Evolutionary conservation across 768 basidiomycete species (phyloP).

Genomic region (Termitomyces sp.): DNA sequence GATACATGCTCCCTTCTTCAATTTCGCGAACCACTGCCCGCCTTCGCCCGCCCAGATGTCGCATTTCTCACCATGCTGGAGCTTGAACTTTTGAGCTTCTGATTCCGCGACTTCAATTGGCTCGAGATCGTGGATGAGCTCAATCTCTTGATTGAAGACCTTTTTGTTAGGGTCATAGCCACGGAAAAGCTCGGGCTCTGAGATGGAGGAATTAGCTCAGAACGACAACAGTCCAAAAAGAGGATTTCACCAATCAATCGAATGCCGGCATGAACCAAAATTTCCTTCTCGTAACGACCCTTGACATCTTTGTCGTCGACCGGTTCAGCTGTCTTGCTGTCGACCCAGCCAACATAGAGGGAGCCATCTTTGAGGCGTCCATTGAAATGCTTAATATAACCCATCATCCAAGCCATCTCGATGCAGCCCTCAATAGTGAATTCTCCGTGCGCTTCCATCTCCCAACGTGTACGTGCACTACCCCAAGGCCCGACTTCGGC

Average conservation of each 20-base stretch:
- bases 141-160: slow-evolving; percentile 94
- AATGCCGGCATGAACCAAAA: slow-evolving; percentile 86
- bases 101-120: slow-evolving; percentile 88
- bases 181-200: slow-evolving; percentile 96
- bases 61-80: slow-evolving; percentile 94
- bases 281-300: slow-evolving; percentile 91
- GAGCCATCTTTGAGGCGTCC: slow-evolving; percentile 91
- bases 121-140: slow-evolving; percentile 94
- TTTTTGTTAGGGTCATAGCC: slow-evolving; percentile 99
- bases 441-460: slow-evolving; percentile 98
- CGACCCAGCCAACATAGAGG: slow-evolving; percentile 97
- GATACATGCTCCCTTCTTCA: slow-evolving; percentile 96
- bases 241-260: slow-evolving; percentile 77
- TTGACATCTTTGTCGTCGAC: slow-evolving; percentile 98
- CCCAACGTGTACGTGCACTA: slow-evolving; percentile 96
- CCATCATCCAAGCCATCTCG: slow-evolving; percentile 99
- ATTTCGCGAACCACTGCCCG: slow-evolving; percentile 96
- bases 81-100: slow-evolving; percentile 93
- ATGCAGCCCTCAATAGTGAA: slow-evolving; percentile 97
- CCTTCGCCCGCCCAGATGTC: slow-evolving; percentile 91
- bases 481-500: slow-evolving; percentile 99
- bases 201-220: not conserved
- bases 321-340: slow-evolving; percentile 87
- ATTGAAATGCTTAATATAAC: slow-evolving; percentile 97
- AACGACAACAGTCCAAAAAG: not conserved